A percentile compares a stretch with the other conserved stretches of the same genome.
These are phyloP conservation scores for Trichoderma sp. DNA, from an alignment of 2,329 filamentous ascomycete species.

Conservation along the genomic window DNA sequence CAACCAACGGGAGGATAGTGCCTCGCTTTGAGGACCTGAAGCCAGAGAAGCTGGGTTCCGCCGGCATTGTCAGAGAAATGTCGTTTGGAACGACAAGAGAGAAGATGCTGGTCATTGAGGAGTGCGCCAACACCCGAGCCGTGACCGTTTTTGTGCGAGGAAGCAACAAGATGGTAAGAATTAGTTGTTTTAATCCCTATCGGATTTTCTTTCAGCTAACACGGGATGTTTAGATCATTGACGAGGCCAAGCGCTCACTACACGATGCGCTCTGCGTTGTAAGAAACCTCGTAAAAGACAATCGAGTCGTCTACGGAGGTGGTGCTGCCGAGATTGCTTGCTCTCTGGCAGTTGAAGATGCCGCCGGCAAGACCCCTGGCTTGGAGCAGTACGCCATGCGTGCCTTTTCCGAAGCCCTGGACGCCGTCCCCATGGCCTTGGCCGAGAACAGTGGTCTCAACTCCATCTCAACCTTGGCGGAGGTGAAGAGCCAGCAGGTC, in stretches of 20 bases:
- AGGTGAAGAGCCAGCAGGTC: conserved; percentile 94
- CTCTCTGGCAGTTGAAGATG: conserved; percentile 92
- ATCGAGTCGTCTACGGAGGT: conserved; percentile 95
- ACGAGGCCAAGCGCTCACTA: conserved; percentile 95
- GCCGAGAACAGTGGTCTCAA: conserved; percentile 96
- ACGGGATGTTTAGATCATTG: conserved; percentile 70
- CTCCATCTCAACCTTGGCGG: conserved; percentile 90
- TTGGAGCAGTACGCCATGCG: conserved; percentile 99
- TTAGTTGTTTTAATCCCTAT: neutral
- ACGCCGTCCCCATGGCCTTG: conserved; percentile 89
- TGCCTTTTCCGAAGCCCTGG: conserved; percentile 91
- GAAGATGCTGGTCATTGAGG: conserved; percentile 99
- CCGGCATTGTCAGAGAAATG: conserved; percentile 91
- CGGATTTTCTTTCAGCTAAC: conserved; percentile 22
- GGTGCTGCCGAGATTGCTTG: conserved; percentile 97
- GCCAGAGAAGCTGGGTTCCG: conserved; percentile 83
- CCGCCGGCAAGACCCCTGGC: conserved; percentile 90
- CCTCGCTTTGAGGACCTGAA: conserved; percentile 94
- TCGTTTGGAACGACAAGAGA: conserved; percentile 95
- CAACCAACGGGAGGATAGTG: conserved; percentile 96
- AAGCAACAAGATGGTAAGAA: conserved; percentile 96
- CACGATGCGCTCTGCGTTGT: conserved; percentile 98
- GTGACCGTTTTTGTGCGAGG: conserved; percentile 96
- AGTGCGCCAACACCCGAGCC: conserved; percentile 95
- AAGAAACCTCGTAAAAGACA: conserved; percentile 91